A percentile compares a stretch with the other conserved stretches of the same genome.
Conservation (phyloP, 495 filamentous ascomycete genomes). For the Amphirosellinia nigrospora region DNA sequence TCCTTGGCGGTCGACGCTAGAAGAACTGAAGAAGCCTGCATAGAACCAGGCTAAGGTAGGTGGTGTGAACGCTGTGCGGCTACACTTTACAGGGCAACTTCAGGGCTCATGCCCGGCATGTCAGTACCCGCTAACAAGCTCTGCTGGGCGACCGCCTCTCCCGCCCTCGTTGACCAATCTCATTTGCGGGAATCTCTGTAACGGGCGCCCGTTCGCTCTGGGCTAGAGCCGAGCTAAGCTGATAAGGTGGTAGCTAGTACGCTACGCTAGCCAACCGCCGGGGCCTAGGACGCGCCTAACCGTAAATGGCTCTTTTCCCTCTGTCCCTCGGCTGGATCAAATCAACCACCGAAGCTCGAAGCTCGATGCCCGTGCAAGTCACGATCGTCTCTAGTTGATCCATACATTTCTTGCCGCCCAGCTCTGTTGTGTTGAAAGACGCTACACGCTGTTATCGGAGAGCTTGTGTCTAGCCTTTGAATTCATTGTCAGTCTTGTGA, state of each 20-base stretch:
- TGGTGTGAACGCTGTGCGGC: constrained; percentile 26
- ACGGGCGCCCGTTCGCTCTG: not conserved
- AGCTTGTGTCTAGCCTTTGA: not conserved
- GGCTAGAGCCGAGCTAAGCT: constrained; percentile 18
- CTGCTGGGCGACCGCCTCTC: constrained; percentile 25
- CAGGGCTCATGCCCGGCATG: constrained; percentile 12
- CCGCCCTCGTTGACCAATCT: constrained; percentile 17
- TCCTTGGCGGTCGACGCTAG: constrained; percentile 37
- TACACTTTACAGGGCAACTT: constrained; percentile 8
- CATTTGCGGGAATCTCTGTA: not conserved
- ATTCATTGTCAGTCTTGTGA: not conserved
- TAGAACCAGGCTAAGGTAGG: constrained; percentile 35
- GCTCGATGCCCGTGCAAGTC: constrained; percentile 8
- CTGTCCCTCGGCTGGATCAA: constrained; percentile 15
- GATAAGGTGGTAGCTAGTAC: constrained; percentile 10
- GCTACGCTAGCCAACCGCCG: not conserved
- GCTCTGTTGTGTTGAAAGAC: not conserved
- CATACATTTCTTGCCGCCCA: not conserved
- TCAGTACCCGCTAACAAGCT: constrained; percentile 21
- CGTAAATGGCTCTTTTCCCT: not conserved
- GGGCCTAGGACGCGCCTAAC: constrained; percentile 3
- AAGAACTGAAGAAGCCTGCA: constrained; percentile 41
- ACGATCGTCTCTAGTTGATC: not conserved
- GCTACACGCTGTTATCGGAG: not conserved
- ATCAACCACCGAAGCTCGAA: constrained; percentile 1